These are phyloP conservation scores for Stromatinia cepivora DNA, from an alignment of 2,329 filamentous ascomycete species.

Conservation along the genomic window DNA sequence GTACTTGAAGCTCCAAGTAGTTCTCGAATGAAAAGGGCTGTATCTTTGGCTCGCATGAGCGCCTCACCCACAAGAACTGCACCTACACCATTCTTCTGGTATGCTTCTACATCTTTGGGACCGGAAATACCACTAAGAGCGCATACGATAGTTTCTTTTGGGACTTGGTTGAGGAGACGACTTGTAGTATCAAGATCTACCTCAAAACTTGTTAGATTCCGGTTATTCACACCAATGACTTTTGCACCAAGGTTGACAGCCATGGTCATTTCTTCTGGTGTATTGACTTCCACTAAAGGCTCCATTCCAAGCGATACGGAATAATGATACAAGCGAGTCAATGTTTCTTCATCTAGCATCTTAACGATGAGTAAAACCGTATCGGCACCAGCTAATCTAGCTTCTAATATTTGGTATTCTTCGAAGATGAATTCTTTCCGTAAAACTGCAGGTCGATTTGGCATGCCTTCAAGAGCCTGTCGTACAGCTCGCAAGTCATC, in stretches of 20 bases:
- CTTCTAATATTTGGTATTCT: conserved; percentile 96
- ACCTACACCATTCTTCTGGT: conserved; percentile 85
- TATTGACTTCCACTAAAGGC: conserved; percentile 95
- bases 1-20: conserved; percentile 63
- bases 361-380: conserved; percentile 96
- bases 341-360: conserved; percentile 78
- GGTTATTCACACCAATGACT: conserved; percentile 96
- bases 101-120: conserved; percentile 82
- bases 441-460: conserved; percentile 85
- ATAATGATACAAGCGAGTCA: conserved; percentile 82
- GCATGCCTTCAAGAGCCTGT: conserved; percentile 85
- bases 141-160: conserved; percentile 82
- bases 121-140: conserved; percentile 93
- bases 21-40: conserved; percentile 77
- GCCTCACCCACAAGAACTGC: conserved; percentile 94
- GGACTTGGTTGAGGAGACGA: conserved; percentile 82
- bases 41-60: conserved; percentile 87
- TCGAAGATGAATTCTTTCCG: conserved; percentile 98
- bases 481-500: conserved; percentile 88
- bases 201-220: conserved; percentile 93
- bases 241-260: conserved; percentile 84
- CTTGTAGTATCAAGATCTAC: conserved; percentile 93
- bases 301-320: conserved; percentile 93
- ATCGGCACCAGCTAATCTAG: conserved; percentile 87
- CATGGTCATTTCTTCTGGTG: conserved; percentile 84